Evolutionary conservation across 495 filamentous ascomycete genomes (phyloP).

Genomic region (Entonaema liquescens): DNA sequence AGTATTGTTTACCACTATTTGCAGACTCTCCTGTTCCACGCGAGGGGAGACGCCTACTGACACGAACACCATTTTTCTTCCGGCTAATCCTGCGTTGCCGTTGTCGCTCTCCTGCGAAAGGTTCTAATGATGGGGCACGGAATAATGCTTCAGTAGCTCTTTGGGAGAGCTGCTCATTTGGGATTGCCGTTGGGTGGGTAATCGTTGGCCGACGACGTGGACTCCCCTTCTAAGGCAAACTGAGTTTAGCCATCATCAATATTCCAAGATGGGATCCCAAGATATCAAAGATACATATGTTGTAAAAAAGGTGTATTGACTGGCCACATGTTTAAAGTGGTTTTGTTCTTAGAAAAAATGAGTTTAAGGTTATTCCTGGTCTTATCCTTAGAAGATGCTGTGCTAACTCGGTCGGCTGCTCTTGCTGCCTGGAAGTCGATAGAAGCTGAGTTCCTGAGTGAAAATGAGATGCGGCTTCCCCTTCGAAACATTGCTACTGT

Average conservation of each 20-base stretch:
- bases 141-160: constrained; percentile 51
- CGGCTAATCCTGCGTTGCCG: constrained; percentile 45
- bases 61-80: constrained; percentile 42
- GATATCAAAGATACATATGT: constrained; percentile 40
- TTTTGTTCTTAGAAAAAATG: background rate
- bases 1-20: constrained; percentile 20
- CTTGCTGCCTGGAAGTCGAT: constrained; percentile 1
- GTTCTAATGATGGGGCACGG: constrained; percentile 46
- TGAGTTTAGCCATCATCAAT: constrained; percentile 57
- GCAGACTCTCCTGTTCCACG: constrained; percentile 27
- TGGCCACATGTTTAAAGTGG: constrained; percentile 9
- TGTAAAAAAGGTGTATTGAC: constrained; percentile 39
- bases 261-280: constrained; percentile 49
- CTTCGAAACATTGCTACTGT: background rate
- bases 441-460: background rate
- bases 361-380: constrained; percentile 7
- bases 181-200: constrained; percentile 42
- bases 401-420: background rate
- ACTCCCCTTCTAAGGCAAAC: constrained; percentile 61
- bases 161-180: constrained; percentile 40
- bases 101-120: constrained; percentile 27
- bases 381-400: background rate
- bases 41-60: constrained; percentile 42
- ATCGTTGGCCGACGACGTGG: constrained; percentile 54
- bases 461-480: constrained; percentile 14